Evolutionary conservation across 2,329 filamentous ascomycete genomes (phyloP).

Genomic region (Pseudogymnoascus sp.): DNA sequence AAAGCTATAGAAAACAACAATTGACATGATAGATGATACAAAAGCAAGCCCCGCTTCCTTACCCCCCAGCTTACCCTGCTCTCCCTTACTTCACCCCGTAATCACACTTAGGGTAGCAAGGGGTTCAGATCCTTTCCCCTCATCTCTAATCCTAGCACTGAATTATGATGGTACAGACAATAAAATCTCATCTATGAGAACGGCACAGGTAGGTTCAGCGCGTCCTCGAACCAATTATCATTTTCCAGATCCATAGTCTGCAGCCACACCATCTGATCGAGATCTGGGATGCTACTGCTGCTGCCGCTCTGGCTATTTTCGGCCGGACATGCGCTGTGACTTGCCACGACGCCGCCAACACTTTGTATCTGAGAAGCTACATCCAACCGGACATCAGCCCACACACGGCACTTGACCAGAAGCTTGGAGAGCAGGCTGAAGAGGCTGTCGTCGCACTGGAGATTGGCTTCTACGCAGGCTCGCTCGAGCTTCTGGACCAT

Average conservation of each 20-base stretch:
- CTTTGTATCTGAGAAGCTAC: background rate
- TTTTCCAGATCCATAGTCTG: background rate
- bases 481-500: constrained; percentile 27
- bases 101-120: too few relatives aligned
- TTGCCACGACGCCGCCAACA: background rate
- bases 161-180: too few relatives aligned
- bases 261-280: background rate
- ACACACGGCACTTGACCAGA: constrained; percentile 17
- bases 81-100: too few relatives aligned
- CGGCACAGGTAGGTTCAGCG: background rate
- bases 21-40: too few relatives aligned
- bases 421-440: constrained; percentile 24
- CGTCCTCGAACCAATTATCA: background rate
- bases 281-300: constrained; percentile 11
- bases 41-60: too few relatives aligned
- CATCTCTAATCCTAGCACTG: too few relatives aligned
- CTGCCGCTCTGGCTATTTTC: constrained; percentile 21
- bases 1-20: too few relatives aligned
- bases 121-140: too few relatives aligned
- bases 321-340: constrained; percentile 13
- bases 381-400: background rate
- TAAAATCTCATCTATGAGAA: background rate
- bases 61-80: too few relatives aligned
- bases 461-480: constrained; percentile 24
- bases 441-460: constrained; percentile 27